Base-by-base conservation (phyloP, 768 basidiomycete genomes). In the Tremella yokohamensis region DNA sequence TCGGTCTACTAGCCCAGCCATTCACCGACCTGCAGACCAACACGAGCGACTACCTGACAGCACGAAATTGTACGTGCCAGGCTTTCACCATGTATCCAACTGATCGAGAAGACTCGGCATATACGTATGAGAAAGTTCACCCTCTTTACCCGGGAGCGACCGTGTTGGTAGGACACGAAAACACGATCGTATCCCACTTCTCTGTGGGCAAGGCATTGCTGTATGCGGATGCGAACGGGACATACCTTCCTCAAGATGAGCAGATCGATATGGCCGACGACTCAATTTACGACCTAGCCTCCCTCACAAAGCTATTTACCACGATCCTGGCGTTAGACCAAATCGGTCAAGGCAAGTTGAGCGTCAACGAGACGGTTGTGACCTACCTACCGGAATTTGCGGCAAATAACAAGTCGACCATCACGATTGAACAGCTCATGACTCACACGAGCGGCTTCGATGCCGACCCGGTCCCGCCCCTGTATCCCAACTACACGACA, bases 361-460 rank as follows among this genome's bases (percentile, higher is more conserved):
- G 29, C 13, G 20, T 56, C 1, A 49, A 56, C 20, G 45, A 25
- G 13, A 56, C 44, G 13, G 55, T 56, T 8, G 26, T 22, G 19
- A 49, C 55, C 12, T 56, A 56, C 37, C 22, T 56, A 16, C 47
- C 55, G 19, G 55, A 56, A 19, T 56, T 54, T 29, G 53, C 53
- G 8, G 22, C 18, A 26, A 49, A 57, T 24, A 52, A 52, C 38
- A 57, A 57, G 40, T 40, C 49, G n/a, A 48, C 15, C 18, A 52
- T 57, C 40, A 57, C 56, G 19, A 40, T 57, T 22, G 16, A 25
- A 9, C 56, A 57, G 40, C 56, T 57, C 20, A 16, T 57, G 56
- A 57, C 56, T n/a, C 56, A 57, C 40, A 57, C 56, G 15, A 37
- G 49, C 15, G 56, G 56, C 6, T 57, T 57, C 29, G 49, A 50